Base-by-base conservation (phyloP, 768 basidiomycete species). In the Sarcomyxa edulis region DNA sequence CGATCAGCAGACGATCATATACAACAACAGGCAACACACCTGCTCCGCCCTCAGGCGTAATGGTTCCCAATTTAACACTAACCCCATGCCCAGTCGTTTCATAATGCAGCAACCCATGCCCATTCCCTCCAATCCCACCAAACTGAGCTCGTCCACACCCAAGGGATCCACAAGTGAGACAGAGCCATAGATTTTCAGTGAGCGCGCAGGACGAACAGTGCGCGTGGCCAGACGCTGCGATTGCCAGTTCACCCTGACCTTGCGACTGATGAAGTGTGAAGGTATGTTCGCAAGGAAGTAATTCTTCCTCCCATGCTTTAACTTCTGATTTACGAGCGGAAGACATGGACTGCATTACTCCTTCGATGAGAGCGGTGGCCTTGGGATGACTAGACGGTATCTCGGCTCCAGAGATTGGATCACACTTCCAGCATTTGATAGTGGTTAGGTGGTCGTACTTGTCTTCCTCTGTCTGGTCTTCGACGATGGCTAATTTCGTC, bases 261-360 rank as follows among this genome's bases (percentile, higher is more conserved):
- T 86, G 49, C 2, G 6, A 28, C 54, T 75, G 66, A 39, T 71
- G 56, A 7, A 76, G 55, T 8, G 59, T 65, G 3, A 76, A 56
- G 0, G 75, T 74, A 40, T 99, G 96, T 52, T 90, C 83, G 69
- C 96, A 99, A 6, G 90, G 61, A 0, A 67, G 52, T 28, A 96
- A 83, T 48, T 97, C 95, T 58, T 97, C 94, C 56, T 98, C 92
- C 96, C 96, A 99, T 5, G 96, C 86, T 61, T 96, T 85, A 33
- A 99, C 85, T 52, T 97, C 93, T 1, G 86, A 90, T 54, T 95
- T 86, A 33, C 92, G 87, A 0, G 90, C 85, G 2, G 91, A 94
- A 0, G 92, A 91, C 49, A 90, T 66, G 2, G 92, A 81, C 2
- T 71, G 65, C 78, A 96, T 82, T 40, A 95, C 68, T 0, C 74